Conservation (phyloP, 345 rosid genomes). For the Eucalyptus leucophloia region DNA sequence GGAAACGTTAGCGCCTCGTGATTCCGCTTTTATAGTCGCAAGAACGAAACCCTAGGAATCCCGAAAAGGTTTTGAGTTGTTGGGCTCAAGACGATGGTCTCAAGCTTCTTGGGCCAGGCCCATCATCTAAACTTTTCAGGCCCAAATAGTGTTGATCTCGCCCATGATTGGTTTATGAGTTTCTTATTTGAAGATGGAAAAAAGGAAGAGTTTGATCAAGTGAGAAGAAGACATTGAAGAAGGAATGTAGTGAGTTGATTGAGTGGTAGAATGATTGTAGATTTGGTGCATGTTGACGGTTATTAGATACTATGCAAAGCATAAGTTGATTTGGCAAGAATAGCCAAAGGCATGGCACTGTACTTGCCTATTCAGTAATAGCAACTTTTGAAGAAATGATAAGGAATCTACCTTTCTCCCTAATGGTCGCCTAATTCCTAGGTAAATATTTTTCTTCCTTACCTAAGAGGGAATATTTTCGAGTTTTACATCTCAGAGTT, state of each 20-base stretch:
- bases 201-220: not conserved
- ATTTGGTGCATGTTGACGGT: not conserved
- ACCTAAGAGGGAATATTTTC: too few relatives aligned
- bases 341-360: fast-evolving
- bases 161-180: not conserved
- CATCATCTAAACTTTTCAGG: not conserved
- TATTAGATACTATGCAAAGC: fast-evolving
- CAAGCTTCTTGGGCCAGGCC: not conserved
- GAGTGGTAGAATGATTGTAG: not conserved
- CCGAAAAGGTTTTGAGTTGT: not conserved
- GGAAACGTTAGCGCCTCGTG: not conserved
- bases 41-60: not conserved
- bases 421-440: too few relatives aligned
- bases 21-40: not conserved
- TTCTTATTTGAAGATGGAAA: not conserved
- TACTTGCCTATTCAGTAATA: too few relatives aligned
- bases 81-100: not conserved
- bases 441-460: too few relatives aligned
- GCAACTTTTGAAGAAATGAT: too few relatives aligned
- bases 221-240: not conserved
- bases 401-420: too few relatives aligned
- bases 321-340: fast-evolving
- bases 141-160: not conserved
- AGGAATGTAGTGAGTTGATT: not conserved
- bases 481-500: too few relatives aligned